These are phyloP conservation scores for Leishmania aethiopica DNA, from an alignment of 208 protist genomes.

Conservation along the genomic window DNA sequence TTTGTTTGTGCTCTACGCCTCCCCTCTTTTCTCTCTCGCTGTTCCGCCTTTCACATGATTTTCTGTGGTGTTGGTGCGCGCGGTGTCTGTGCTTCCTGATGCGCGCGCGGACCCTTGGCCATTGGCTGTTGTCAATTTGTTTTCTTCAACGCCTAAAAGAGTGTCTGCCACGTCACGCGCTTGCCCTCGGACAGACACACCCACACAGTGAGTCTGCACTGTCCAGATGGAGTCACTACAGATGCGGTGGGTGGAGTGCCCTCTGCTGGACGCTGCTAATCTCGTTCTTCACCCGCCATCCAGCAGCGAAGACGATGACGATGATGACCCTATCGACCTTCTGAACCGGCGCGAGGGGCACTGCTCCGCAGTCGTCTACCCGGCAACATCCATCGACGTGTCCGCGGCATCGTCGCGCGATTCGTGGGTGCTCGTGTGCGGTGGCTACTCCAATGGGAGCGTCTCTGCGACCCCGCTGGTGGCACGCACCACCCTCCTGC, in stretches of 20 bases:
- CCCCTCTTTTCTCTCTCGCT: neutral
- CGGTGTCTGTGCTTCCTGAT: neutral
- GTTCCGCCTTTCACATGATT: neutral
- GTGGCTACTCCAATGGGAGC: conserved; percentile 67
- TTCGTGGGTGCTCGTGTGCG: conserved; percentile 55
- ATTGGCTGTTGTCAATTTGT: neutral
- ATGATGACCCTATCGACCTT: conserved; percentile 34
- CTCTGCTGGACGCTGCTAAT: conserved; percentile 21
- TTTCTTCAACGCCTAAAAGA: no score
- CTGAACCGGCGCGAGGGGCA: conserved; percentile 71
- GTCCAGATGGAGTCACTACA: conserved; percentile 9
- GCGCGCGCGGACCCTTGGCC: neutral
- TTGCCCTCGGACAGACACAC: neutral
- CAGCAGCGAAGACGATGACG: conserved; percentile 26
- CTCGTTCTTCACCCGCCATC: conserved; percentile 19
- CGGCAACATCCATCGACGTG: neutral
- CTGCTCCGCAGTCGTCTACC: conserved; percentile 46
- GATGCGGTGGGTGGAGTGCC: conserved; percentile 61
- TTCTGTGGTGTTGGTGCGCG: neutral
- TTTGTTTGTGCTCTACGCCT: neutral
- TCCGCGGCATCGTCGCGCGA: neutral
- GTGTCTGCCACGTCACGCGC: neutral
- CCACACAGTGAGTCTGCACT: neutral
- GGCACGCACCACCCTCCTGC: conserved; percentile 27
- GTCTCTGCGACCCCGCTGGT: conserved; percentile 41